A percentile compares a stretch with the other conserved stretches of the same genome.
These are phyloP conservation scores for Lithohypha guttulata DNA, from an alignment of 2,329 filamentous ascomycete genomes.

Conservation along the genomic window DNA sequence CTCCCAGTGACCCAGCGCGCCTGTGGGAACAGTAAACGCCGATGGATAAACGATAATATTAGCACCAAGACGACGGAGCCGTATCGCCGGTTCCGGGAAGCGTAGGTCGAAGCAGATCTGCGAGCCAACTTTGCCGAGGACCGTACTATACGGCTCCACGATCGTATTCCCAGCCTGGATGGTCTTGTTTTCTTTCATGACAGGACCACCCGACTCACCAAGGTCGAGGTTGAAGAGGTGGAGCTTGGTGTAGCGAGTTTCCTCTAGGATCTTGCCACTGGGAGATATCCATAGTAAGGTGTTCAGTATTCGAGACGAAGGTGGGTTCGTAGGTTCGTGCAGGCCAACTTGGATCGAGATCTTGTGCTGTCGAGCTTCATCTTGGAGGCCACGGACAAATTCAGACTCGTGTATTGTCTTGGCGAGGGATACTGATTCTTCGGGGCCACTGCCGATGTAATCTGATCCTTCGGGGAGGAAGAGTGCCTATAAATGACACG, in stretches of 20 bases:
- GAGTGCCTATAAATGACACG: slow-evolving; percentile 45
- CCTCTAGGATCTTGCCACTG: slow-evolving; percentile 40
- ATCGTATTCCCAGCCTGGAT: slow-evolving; percentile 58
- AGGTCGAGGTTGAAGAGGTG: slow-evolving; percentile 74
- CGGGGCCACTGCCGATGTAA: slow-evolving; percentile 63
- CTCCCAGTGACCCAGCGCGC: slow-evolving; percentile 70
- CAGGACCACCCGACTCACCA: slow-evolving; percentile 38
- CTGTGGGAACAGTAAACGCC: slow-evolving; percentile 81
- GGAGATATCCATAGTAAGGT: slow-evolving; percentile 57
- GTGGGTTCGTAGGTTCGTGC: slow-evolving; percentile 55
- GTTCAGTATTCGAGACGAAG: slow-evolving; percentile 48
- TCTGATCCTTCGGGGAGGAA: slow-evolving; percentile 90
- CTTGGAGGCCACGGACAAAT: slow-evolving; percentile 66
- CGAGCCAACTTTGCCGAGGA: slow-evolving; percentile 64
- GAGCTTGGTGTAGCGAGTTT: slow-evolving; percentile 69
- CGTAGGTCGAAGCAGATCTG: slow-evolving; percentile 87
- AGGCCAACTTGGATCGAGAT: slow-evolving; percentile 78
- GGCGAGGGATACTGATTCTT: slow-evolving; percentile 61
- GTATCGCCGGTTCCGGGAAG: slow-evolving; percentile 64
- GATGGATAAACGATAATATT: slow-evolving; percentile 78
- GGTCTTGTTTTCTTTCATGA: slow-evolving; percentile 52
- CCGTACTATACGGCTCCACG: slow-evolving; percentile 58
- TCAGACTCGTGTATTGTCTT: slow-evolving; percentile 53
- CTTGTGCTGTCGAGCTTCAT: slow-evolving; percentile 51
- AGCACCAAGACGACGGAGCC: slow-evolving; percentile 54